Percentiles rank a stretch among this genome's conserved stretches.
Evolutionary conservation across 2,329 filamentous ascomycete species (phyloP).

Genomic region (Botryotinia convoluta): DNA sequence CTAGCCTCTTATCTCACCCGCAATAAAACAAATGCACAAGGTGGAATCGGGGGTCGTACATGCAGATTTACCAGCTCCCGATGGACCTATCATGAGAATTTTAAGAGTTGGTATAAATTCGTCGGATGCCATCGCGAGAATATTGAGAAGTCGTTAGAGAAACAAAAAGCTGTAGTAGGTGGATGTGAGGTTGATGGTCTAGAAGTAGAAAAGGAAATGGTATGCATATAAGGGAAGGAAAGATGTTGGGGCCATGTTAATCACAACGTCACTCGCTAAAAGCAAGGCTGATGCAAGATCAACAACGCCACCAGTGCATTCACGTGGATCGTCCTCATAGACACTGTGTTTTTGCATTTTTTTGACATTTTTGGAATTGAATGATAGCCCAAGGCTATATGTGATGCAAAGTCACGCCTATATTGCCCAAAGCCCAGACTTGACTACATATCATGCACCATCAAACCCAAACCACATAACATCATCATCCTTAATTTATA

Average conservation of each 20-base stretch:
- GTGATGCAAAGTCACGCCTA: constrained; percentile 37
- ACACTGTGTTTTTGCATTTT: constrained; percentile 28
- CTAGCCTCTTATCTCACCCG: neutral
- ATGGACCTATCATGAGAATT: constrained; percentile 54
- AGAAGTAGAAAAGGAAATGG: neutral
- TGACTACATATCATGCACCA: constrained; percentile 40
- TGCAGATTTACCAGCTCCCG: constrained; percentile 55
- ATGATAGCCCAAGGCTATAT: constrained; percentile 38
- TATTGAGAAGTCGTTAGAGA: neutral
- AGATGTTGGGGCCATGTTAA: constrained; percentile 1
- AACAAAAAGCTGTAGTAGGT: neutral
- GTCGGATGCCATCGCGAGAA: constrained; percentile 44
- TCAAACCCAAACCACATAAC: constrained; percentile 34
- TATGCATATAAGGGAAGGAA: neutral
- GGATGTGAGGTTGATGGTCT: neutral
- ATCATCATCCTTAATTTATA: constrained; percentile 58
- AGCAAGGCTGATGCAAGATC: constrained; percentile 11
- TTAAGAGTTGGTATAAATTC: constrained; percentile 51
- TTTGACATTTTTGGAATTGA: constrained; percentile 23
- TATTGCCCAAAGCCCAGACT: constrained; percentile 39
- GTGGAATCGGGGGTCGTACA: constrained; percentile 30
- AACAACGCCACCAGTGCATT: constrained; percentile 3
- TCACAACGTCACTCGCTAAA: constrained; percentile 24
- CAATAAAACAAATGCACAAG: constrained; percentile 18
- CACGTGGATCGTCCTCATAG: constrained; percentile 15